These are phyloP conservation scores for Aspergillus baeticus DNA, from an alignment of 495 filamentous ascomycete genomes.

Conservation along the genomic window DNA sequence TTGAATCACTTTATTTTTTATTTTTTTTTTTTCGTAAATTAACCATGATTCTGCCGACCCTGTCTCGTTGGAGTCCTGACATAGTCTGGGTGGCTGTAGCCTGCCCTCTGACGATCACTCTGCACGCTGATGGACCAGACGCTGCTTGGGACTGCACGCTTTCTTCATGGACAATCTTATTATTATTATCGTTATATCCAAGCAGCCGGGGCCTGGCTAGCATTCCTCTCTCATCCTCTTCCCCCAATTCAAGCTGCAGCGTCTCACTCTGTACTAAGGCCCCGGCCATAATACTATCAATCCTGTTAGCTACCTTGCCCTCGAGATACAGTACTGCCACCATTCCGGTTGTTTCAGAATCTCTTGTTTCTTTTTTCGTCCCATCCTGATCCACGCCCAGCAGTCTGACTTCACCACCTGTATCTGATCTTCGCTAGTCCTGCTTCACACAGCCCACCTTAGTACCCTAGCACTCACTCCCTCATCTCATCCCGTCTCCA, in stretches of 20 bases:
- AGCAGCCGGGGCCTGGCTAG: not conserved
- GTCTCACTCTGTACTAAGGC: not conserved
- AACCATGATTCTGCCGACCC: not conserved
- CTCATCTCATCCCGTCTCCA: slow-evolving; percentile 20
- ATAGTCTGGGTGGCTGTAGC: slow-evolving; percentile 5
- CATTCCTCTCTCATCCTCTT: not conserved
- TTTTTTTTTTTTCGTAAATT: not conserved
- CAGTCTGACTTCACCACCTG: slow-evolving; percentile 16
- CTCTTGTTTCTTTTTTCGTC: slow-evolving; percentile 10
- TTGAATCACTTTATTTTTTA: not conserved
- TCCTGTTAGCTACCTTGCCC: too few species aligned
- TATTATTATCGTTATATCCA: not conserved
- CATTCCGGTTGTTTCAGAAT: slow-evolving; percentile 9
- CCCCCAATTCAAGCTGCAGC: too few species aligned
- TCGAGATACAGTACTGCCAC: slow-evolving; percentile 6
- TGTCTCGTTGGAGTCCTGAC: not conserved
- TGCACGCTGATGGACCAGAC: slow-evolving; percentile 19
- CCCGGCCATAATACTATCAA: too few species aligned
- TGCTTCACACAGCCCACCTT: slow-evolving; percentile 27
- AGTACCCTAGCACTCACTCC: slow-evolving; percentile 4
- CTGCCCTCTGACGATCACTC: slow-evolving; percentile 12
- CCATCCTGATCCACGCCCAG: slow-evolving; percentile 1
- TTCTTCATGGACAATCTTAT: slow-evolving; percentile 1
- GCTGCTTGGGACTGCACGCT: too few species aligned
- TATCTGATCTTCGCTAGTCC: slow-evolving; percentile 15